phyloP scores from a whole-genome alignment of 106 monocot genomes.

The Amphibolis antarctica region DNA sequence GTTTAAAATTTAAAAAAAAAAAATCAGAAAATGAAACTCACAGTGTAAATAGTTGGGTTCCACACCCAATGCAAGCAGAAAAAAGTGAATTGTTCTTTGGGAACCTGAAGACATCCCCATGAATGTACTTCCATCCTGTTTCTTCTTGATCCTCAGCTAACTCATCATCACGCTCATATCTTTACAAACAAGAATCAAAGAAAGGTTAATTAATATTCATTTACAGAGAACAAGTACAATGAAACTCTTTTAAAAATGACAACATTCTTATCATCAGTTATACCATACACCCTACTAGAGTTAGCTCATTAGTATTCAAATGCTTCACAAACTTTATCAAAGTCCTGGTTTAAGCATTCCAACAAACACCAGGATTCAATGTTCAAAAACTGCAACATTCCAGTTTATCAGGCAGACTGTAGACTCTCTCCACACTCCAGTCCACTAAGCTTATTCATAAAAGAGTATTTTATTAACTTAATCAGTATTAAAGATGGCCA shows the following conservation, averaged over 20 bases:
- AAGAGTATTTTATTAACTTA: too few relatives aligned
- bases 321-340: not conserved
- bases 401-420: too few relatives aligned
- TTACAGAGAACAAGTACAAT: not conserved
- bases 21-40: conserved; percentile 6
- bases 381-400: too few relatives aligned
- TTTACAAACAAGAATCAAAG: conserved; percentile 2
- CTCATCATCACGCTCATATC: conserved; percentile 49
- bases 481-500: too few relatives aligned
- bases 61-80: conserved; percentile 42
- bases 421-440: too few relatives aligned
- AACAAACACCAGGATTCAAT: too few relatives aligned
- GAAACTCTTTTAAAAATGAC: too few relatives aligned
- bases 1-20: not conserved
- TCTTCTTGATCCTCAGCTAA: conserved; percentile 41
- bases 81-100: conserved; percentile 42
- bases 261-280: too few relatives aligned
- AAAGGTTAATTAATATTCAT: not conserved
- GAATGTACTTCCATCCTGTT: conserved; percentile 53
- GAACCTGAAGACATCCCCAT: conserved; percentile 48
- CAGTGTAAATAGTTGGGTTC: conserved; percentile 42
- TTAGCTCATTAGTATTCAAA: not conserved
- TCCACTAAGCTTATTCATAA: too few relatives aligned
- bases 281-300: too few relatives aligned
- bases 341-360: not conserved